Conservation (phyloP, 345 rosid species). For the Salix udensis region DNA sequence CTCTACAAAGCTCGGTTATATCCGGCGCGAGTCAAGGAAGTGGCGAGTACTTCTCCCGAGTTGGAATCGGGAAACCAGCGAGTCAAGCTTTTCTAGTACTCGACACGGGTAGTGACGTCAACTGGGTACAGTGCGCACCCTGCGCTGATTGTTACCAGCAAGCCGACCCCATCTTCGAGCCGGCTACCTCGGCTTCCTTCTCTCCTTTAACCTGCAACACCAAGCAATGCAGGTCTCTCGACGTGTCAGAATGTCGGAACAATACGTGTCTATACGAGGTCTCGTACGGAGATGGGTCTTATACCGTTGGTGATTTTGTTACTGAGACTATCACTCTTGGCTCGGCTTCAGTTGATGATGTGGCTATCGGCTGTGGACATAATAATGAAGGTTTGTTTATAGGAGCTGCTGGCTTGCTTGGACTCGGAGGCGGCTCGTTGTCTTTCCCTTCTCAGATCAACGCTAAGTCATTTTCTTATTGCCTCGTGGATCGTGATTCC, state of each 20-base stretch:
- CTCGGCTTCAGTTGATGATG: conserved; percentile 45
- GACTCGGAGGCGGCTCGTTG: conserved; percentile 80
- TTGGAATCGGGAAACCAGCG: conserved; percentile 76
- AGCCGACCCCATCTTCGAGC: conserved; percentile 79
- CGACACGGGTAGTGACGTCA: conserved; percentile 88
- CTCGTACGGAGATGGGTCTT: conserved; percentile 89
- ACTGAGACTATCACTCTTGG: conserved; percentile 73
- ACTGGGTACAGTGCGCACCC: conserved; percentile 87
- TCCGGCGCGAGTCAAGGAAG: conserved; percentile 87
- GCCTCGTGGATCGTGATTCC: conserved; percentile 91
- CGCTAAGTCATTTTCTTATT: conserved; percentile 61
- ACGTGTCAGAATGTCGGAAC: conserved; percentile 61
- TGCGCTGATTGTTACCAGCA: conserved; percentile 88
- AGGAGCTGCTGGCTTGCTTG: conserved; percentile 86
- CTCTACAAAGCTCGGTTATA: conserved; percentile 48
- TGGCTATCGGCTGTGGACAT: conserved; percentile 89
- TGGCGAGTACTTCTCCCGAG: conserved; percentile 89
- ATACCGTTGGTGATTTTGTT: conserved; percentile 74
- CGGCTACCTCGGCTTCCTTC: conserved; percentile 61
- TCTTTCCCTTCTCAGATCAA: conserved; percentile 78
- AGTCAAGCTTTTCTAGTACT: conserved; percentile 66
- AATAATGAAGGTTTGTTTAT: conserved; percentile 70
- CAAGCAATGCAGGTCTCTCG: conserved; percentile 58
- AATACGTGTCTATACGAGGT: conserved; percentile 73
- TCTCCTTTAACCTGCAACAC: conserved; percentile 58